Evolutionary conservation across 1,139 yeast genomes (phyloP), one percentile per base, ranked within the genome.

Genomic region (Entelexis paramagnoliae): DNA sequence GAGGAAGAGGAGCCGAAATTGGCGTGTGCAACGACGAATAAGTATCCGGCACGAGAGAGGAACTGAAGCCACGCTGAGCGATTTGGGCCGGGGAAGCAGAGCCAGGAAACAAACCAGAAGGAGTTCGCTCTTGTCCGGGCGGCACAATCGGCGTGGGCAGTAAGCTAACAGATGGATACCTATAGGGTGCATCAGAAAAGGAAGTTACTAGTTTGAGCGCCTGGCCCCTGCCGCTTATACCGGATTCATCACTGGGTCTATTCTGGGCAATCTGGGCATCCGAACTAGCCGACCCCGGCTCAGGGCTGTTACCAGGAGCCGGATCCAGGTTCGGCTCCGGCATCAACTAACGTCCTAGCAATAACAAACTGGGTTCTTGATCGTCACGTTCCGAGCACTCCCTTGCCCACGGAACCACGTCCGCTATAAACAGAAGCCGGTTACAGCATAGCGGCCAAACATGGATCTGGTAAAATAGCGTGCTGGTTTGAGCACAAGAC

Each of bases 141-240:
- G 50, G 19, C 4, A 49, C 35, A 4, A 55, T 29, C 13, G 59
- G 59, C 5, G 59, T 56, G 7, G 59, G 59, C 17, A 56, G 47
- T 55, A 53, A 48, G 40, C 55, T 51, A 14, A 55, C 53, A 14
- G 51, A 49, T 10, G 47, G 50, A 38, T 42, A 54, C 30, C 32
- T 44, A 13, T 17, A 40, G 3, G 45, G 16, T 17, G 19, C 29
- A 17, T 29, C 44, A 3, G 35, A 29, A 16, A 42, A 42, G 19
- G 36, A 30, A 30, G 46, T 42, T 30, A 42, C 46, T 20, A 42
- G 36, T 32, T 42, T 42, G 36, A 42, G 46, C 19, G 46, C 29
- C 22, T 42, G 46, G 2, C 36, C 46, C 1, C 35, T 24, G 28
- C 30, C 16, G 35, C 3, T 9, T 28, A 9, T 19, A 41, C n/a